A percentile compares a stretch with the other conserved stretches of the same genome.
phyloP scores from a whole-genome alignment of 2,329 filamentous ascomycete species.

The Zasmidium cellare region DNA sequence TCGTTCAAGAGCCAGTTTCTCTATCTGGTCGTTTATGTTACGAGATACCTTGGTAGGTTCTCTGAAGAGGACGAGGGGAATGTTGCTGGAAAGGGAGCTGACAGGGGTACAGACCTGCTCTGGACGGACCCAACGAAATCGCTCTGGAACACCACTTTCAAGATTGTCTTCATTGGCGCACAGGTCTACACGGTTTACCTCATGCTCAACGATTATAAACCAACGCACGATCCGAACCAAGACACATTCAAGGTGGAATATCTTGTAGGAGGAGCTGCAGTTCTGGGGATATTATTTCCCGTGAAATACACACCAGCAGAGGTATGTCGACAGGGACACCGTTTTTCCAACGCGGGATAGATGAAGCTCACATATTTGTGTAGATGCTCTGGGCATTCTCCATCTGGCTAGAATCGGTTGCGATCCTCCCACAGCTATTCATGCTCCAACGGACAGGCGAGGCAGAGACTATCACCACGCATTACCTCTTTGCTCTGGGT shows the following conservation, averaged over 20 bases:
- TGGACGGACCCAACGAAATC: conserved; percentile 64
- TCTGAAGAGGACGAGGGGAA: background rate
- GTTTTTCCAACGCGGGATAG: too few species aligned
- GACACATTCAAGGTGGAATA: conserved; percentile 98
- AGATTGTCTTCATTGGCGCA: conserved; percentile 87
- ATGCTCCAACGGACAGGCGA: conserved; percentile 97
- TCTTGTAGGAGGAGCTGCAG: conserved; percentile 75
- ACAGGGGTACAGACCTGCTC: conserved; percentile 68
- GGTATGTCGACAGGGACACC: conserved; percentile 40
- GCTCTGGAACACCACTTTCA: conserved; percentile 92
- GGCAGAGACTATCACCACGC: conserved; percentile 98
- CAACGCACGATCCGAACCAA: conserved; percentile 93
- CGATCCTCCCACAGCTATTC: conserved; percentile 95
- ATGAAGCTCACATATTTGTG: background rate
- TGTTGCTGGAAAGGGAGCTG: conserved; percentile 1
- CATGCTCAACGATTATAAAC: conserved; percentile 97
- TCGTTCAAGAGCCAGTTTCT: conserved; percentile 98
- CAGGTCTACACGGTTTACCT: conserved; percentile 95
- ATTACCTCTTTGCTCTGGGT: conserved; percentile 93
- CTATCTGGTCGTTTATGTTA: conserved; percentile 91
- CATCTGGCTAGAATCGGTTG: conserved; percentile 96
- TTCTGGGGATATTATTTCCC: conserved; percentile 79
- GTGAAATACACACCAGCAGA: conserved; percentile 78
- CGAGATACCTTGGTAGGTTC: conserved; percentile 72
- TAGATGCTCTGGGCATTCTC: conserved; percentile 96